Evolutionary conservation across 2,329 filamentous ascomycete genomes (phyloP), one percentile per base, ranked within the genome.

Genomic region (Penicillium oxalicum): DNA sequence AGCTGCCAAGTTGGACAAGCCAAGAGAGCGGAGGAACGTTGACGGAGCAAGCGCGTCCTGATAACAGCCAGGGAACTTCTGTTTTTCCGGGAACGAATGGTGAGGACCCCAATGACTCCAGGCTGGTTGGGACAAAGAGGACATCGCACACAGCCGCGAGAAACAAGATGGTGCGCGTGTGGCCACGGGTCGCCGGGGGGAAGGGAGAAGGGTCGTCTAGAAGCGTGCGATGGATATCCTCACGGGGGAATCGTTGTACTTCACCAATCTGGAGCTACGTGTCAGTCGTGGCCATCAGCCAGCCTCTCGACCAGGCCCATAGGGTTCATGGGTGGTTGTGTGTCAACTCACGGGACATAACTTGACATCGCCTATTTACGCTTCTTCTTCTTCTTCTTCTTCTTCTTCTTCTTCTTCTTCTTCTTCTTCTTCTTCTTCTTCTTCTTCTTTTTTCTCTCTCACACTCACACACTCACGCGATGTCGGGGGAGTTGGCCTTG

Each of bases 71-170:
- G 56, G 34, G 43, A 61, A 49, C 45, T 62, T 59, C 55, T 65
- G 63, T 50, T 61, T 60, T 47, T 60, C 56, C 49, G 60, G 58
- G 49, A 62, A 62, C 37, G 62, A 58, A 54, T 58, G 59, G 47
- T 65, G 56, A 61, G 59, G 55, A 60, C 57, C 59, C 48, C 64
- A 55, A 49, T 63, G 63, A 60, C 56, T 64, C 57, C 61, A 63
- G 45, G 57, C 55, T 47, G 60, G 44, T 60, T 65, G 62, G 58
- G 64, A 64, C 52, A 70, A 54, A 61, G 64, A 67, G 62, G 64
- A 67, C 67, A 70, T 69, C 50, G 64, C 65, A 67, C 60, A 56
- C 58, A 47, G 25, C 41, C 45, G 35, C 29, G 29, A 32, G 37
- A 40, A 39, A 38, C 44, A 36, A 18, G n/a, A 37, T 13, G 37